Base-by-base conservation (phyloP, 2,329 filamentous ascomycete genomes). In the Capronia coronata region DNA sequence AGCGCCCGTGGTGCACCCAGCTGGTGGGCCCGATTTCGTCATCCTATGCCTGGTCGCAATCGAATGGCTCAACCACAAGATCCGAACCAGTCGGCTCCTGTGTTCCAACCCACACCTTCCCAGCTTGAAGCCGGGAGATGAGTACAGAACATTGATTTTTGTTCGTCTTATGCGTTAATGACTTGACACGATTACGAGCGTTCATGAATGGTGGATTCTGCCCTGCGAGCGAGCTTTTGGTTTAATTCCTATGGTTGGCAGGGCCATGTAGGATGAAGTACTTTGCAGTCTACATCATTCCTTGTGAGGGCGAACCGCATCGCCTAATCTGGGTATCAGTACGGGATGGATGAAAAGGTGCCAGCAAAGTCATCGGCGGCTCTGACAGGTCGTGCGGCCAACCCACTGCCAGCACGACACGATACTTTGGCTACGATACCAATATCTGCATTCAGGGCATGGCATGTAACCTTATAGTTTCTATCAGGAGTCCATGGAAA, bases 101-200 rank as follows among this genome's bases (percentile, higher is more conserved):
- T 49, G 38, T 43, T 27, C 23, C 51, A 41, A 27, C 54, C 50
- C 6, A 56, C 54, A 13, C 54, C 54, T 45, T 54, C 51, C 18
- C 54, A 56, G 51, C 54, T 56, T 16, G 54, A 56, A 51, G 54
- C 54, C 47, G 54, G 54, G 41, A 51, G 54, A 42, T 56, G 44
- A 49, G 13, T 14, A 29, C 18, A 30, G 23, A 19, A 9, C 34
- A 11, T 5, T 13, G 34, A 5, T n/a, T 21, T 43, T 22, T 32
- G 25, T 43, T 22, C 34, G 25, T 32, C 51, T 49, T 19, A 47
- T 46, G 48, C 47, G 32, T 54, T 42, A 42, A 54, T 46, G 44
- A 51, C 22, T 45, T 51, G 48, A 55, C 38, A 46, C 37, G 51
- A 54, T 49, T 52, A 52, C 25, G 46, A 49, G 22, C 21, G 35